These are phyloP conservation scores for Seiridium unicorne DNA, from an alignment of 2,329 filamentous ascomycete genomes.

Conservation along the genomic window DNA sequence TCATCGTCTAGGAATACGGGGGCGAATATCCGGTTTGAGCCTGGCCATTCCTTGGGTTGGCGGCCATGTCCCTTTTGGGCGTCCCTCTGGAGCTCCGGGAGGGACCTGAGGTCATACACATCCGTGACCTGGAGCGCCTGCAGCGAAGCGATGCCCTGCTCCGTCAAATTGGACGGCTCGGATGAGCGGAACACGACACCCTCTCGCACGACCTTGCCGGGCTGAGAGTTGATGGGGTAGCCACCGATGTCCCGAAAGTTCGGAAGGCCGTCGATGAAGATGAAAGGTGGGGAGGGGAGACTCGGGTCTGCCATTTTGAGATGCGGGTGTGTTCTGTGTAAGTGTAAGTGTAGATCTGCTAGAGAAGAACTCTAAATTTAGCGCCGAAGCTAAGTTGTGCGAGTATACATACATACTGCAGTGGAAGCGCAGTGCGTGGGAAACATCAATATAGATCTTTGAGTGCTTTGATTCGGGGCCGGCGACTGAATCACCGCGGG, in stretches of 20 bases:
- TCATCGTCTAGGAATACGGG: conserved; percentile 60
- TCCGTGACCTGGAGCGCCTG: conserved; percentile 56
- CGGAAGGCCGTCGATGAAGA: conserved; percentile 53
- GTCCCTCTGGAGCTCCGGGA: conserved; percentile 56
- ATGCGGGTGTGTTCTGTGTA: neutral
- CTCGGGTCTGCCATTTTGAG: conserved; percentile 1
- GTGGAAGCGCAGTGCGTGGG: too few species aligned
- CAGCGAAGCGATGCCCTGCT: conserved; percentile 50
- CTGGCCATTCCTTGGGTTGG: conserved; percentile 44
- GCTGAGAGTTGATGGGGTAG: conserved; percentile 40
- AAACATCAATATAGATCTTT: too few species aligned
- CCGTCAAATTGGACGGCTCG: conserved; percentile 59
- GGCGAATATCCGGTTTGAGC: conserved; percentile 52
- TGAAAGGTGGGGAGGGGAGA: conserved; percentile 43
- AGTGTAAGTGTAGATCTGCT: neutral
- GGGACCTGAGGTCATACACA: conserved; percentile 29
- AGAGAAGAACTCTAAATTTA: neutral
- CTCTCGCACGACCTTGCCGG: conserved; percentile 42
- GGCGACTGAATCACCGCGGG: too few species aligned
- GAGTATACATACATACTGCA: too few species aligned
- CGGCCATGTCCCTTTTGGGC: conserved; percentile 28
- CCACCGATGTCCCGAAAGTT: conserved; percentile 71
- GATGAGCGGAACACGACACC: conserved; percentile 66
- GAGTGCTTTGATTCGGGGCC: too few species aligned
- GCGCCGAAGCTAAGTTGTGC: neutral